phyloP scores from a whole-genome alignment of 306 rosid genomes.

The Quercus aquifolioides region DNA sequence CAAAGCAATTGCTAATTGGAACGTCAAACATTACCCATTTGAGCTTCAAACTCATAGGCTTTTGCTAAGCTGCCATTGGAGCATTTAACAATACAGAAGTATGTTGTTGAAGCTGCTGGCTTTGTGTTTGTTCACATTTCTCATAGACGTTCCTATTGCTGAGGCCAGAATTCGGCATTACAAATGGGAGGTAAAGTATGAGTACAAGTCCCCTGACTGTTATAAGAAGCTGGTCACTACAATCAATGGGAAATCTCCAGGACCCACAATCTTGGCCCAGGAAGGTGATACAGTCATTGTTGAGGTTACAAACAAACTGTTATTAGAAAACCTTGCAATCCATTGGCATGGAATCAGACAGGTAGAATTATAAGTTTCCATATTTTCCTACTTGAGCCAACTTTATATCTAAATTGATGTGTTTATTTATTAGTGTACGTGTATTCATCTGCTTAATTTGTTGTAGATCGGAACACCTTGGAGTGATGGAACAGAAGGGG shows the following conservation, averaged over 20 bases:
- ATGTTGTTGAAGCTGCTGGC: constrained; percentile 15
- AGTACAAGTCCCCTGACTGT: constrained; percentile 77
- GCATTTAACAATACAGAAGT: neutral
- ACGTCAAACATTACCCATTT: too few relatives aligned
- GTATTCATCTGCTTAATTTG: neutral
- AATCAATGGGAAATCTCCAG: constrained; percentile 70
- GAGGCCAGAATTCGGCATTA: constrained; percentile 54
- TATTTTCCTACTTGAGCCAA: neutral
- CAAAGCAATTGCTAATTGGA: too few relatives aligned
- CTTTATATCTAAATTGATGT: too few relatives aligned
- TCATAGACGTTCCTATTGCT: constrained; percentile 16
- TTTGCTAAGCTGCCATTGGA: neutral
- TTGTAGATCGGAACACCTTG: constrained; percentile 83
- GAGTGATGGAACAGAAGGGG: constrained; percentile 95
- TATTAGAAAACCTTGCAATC: constrained; percentile 71
- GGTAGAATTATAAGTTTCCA: constrained; percentile 20
- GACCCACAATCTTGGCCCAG: constrained; percentile 75
- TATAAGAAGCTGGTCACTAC: constrained; percentile 65
- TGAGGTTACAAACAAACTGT: constrained; percentile 58
- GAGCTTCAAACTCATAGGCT: too few relatives aligned
- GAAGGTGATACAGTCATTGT: constrained; percentile 76
- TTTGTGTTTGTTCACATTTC: constrained; percentile 22
- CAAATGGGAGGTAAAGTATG: constrained; percentile 73
- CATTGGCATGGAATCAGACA: constrained; percentile 98
- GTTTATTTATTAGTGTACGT: neutral